Conservation (phyloP, 257 asterid species). For the Craterostigma plantagineum region DNA sequence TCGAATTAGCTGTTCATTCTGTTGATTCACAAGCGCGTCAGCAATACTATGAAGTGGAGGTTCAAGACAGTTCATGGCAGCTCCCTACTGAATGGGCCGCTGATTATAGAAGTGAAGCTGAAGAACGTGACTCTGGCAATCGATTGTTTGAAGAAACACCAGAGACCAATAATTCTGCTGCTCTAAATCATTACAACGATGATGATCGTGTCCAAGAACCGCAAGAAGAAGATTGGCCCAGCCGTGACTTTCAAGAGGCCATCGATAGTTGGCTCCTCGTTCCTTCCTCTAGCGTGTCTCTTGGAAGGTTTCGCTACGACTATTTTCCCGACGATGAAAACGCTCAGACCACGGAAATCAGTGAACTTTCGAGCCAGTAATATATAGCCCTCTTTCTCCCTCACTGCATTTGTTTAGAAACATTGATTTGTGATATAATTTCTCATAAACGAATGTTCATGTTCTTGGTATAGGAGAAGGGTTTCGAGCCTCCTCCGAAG, state of each 20-base stretch:
- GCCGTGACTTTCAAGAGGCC: too few relatives aligned
- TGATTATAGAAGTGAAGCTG: constrained; percentile 9
- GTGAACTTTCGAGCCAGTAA: constrained; percentile 85
- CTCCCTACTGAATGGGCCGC: constrained; percentile 20
- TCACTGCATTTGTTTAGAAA: too few relatives aligned
- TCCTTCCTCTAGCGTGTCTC: constrained; percentile 21
- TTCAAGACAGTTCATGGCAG: constrained; percentile 15
- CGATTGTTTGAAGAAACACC: constrained; percentile 25
- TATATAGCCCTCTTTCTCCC: neutral
- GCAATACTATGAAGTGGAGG: constrained; percentile 17
- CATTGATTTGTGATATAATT: too few relatives aligned
- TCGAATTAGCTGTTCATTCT: constrained; percentile 10
- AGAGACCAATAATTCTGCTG: constrained; percentile 9
- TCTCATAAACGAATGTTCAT: neutral
- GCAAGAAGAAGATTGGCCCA: constrained; percentile 13
- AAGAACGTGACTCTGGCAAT: too few relatives aligned
- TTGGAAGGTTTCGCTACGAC: too few relatives aligned
- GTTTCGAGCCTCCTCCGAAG: constrained; percentile 82
- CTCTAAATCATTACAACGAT: too few relatives aligned
- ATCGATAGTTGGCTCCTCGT: constrained; percentile 49
- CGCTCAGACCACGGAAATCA: constrained; percentile 45
- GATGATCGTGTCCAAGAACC: constrained; percentile 14
- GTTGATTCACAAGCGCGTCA: constrained; percentile 11
- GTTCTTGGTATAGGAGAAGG: constrained; percentile 34
- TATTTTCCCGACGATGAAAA: constrained; percentile 40